These are phyloP conservation scores for Mitragyna speciosa DNA, from an alignment of 257 asterid genomes.

Conservation along the genomic window DNA sequence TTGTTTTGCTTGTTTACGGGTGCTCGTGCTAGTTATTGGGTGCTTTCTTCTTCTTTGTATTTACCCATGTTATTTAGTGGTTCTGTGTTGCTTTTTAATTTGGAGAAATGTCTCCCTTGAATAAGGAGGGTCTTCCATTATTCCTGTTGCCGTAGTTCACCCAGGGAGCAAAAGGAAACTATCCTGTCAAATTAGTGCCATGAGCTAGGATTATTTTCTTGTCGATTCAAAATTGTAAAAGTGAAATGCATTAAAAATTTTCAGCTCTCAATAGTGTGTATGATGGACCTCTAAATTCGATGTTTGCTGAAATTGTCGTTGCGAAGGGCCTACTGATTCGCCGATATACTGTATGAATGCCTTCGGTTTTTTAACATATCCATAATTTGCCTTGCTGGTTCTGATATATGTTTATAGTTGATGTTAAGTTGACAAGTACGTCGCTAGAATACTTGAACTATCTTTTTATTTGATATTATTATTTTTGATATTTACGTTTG, in stretches of 20 bases:
- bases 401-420: neutral
- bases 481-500: too few species aligned
- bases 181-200: slow-evolving; percentile 10
- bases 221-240: neutral
- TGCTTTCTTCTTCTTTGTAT: neutral
- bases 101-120: slow-evolving; percentile 16
- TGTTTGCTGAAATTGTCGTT: neutral
- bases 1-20: neutral
- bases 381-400: neutral
- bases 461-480: too few species aligned
- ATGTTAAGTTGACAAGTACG: neutral
- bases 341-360: neutral
- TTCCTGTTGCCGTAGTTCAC: slow-evolving; percentile 5
- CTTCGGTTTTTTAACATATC: too few species aligned
- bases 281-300: neutral
- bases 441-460: neutral
- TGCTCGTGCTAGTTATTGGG: slow-evolving; percentile 3
- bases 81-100: slow-evolving; percentile 20
- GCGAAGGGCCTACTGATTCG: neutral
- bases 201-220: slow-evolving; percentile 13
- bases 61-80: neutral
- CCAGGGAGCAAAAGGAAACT: slow-evolving; percentile 2
- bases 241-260: neutral
- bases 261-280: neutral
- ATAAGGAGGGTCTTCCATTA: slow-evolving; percentile 4